Percentiles rank a stretch among this genome's conserved stretches.
phyloP scores from a whole-genome alignment of 208 protist species.

The Tritrichomonas foetus region DNA sequence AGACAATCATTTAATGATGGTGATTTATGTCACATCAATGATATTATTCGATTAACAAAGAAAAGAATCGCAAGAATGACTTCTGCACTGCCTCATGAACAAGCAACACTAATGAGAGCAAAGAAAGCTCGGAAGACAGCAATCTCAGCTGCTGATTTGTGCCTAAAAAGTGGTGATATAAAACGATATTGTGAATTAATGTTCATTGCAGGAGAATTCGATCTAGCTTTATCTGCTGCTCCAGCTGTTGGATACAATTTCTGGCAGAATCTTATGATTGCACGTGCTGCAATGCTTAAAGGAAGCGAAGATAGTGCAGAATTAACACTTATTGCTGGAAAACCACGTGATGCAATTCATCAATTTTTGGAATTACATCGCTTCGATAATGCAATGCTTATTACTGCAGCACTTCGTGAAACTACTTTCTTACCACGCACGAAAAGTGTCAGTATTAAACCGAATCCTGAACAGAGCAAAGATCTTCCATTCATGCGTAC shows the following conservation, averaged over 20 bases:
- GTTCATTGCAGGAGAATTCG: background rate
- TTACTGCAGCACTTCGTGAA: background rate
- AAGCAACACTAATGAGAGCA: background rate
- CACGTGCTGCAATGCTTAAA: background rate
- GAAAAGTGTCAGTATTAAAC: too few relatives aligned
- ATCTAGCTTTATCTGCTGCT: background rate
- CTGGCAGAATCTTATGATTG: background rate
- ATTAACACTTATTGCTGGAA: background rate
- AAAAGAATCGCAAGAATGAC: background rate
- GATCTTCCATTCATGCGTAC: too few relatives aligned
- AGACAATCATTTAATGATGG: background rate
- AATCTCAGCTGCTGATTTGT: background rate
- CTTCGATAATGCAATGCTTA: background rate
- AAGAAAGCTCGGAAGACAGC: background rate
- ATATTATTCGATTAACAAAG: background rate
- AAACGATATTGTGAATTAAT: conserved; percentile 29
- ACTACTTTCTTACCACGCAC: too few relatives aligned
- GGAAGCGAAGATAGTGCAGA: background rate
- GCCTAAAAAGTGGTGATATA: background rate
- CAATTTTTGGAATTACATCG: background rate
- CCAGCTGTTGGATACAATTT: background rate
- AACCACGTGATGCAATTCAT: background rate
- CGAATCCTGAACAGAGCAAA: too few relatives aligned
- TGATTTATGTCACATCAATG: background rate
- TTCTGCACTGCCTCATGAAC: background rate